Evolutionary conservation across 192 early-diverging fungal species (phyloP).

Genomic region (Coemansia erecta): DNA sequence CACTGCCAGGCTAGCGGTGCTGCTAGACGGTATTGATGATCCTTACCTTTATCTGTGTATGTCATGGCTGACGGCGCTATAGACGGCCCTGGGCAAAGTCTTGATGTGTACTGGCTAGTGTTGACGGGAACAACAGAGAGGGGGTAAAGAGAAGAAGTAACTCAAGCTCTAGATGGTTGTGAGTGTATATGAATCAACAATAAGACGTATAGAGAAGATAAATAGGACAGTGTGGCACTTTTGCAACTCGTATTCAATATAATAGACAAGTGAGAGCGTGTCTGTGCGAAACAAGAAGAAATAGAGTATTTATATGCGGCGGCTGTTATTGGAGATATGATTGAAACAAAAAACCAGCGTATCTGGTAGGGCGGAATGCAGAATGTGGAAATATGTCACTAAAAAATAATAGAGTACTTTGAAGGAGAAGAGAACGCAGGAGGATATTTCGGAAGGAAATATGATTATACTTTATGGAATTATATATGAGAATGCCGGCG

Average conservation of each 20-base stretch:
- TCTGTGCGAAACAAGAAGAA: too few species aligned
- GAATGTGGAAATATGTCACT: background rate
- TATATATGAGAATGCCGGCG: background rate
- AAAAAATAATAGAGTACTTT: conserved; percentile 1
- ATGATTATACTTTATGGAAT: background rate
- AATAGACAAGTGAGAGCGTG: background rate
- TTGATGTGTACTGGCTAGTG: too few species aligned
- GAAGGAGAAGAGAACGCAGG: background rate
- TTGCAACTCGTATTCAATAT: conserved; percentile 8
- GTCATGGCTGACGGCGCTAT: conserved; percentile 1
- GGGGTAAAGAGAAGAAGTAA: too few species aligned
- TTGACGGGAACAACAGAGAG: too few species aligned
- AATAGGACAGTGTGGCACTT: background rate
- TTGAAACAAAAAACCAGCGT: background rate
- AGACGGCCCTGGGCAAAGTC: background rate
- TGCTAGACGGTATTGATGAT: background rate
- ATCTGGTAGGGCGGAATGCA: background rate
- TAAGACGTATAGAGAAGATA: too few species aligned
- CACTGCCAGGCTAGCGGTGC: background rate
- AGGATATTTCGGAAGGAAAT: conserved; percentile 1
- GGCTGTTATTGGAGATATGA: background rate
- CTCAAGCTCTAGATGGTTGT: too few species aligned
- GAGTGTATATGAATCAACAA: background rate
- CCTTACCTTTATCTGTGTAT: conserved; percentile 46
- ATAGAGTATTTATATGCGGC: too few species aligned